Percentiles rank a stretch among this genome's conserved stretches.
phyloP scores from a whole-genome alignment of 768 basidiomycete species.

The Crepidotus variabilis region DNA sequence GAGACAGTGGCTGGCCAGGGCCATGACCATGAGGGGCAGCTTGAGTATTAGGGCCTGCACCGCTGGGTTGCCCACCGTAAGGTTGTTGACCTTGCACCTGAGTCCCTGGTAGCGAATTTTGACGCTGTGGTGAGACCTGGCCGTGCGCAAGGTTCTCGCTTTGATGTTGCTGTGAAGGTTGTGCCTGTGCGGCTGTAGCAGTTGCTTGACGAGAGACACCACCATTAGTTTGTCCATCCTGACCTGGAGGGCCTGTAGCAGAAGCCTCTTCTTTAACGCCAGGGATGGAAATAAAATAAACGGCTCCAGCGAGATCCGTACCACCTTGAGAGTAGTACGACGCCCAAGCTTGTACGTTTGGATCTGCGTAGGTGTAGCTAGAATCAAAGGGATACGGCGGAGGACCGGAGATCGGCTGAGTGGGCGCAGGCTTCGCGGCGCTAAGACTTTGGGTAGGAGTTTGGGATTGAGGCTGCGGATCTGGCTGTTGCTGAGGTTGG shows the following conservation, averaged over 20 bases:
- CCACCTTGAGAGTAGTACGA: constrained; percentile 83
- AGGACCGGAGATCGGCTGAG: constrained; percentile 25
- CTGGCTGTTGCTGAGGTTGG: constrained; percentile 22
- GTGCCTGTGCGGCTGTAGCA: not conserved
- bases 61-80: constrained; percentile 12
- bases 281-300: constrained; percentile 79
- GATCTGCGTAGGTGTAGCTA: constrained; percentile 64
- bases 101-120: not conserved
- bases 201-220: too few species aligned
- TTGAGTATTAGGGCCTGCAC: too few species aligned
- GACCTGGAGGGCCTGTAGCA: constrained; percentile 8
- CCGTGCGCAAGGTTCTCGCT: constrained; percentile 1
- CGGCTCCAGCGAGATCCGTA: constrained; percentile 65
- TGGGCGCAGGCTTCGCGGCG: constrained; percentile 12
- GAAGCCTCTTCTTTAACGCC: constrained; percentile 53
- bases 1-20: not conserved
- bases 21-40: too few species aligned
- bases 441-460: constrained; percentile 13
- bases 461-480: constrained; percentile 23
- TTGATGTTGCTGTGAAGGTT: constrained; percentile 11
- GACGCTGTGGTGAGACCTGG: not conserved
- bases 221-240: not conserved
- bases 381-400: constrained; percentile 63
- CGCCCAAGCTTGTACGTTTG: constrained; percentile 84
- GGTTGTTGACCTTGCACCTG: not conserved